Percentiles rank a stretch among this genome's conserved stretches.
phyloP scores from a whole-genome alignment of 495 filamentous ascomycete genomes.

The Hypoxylon fuscum region DNA sequence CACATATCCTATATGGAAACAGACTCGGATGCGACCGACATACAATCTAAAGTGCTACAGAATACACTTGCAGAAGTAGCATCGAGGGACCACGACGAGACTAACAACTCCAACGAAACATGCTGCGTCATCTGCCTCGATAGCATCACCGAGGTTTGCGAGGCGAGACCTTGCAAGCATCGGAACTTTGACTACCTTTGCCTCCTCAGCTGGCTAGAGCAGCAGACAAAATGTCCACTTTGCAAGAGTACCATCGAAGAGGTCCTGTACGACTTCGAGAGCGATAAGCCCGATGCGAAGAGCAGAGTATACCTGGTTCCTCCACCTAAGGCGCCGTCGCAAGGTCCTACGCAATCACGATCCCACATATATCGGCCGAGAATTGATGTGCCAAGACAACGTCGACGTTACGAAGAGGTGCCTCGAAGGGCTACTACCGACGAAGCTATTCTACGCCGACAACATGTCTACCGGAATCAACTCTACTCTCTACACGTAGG shows the following conservation, averaged over 20 bases:
- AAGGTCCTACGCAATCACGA: slow-evolving; percentile 14
- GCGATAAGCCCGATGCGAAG: slow-evolving; percentile 61
- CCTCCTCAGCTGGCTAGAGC: slow-evolving; percentile 82
- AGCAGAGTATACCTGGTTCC: slow-evolving; percentile 57
- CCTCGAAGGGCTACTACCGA: slow-evolving; percentile 47
- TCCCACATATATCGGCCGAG: slow-evolving; percentile 5
- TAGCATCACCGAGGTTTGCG: slow-evolving; percentile 72
- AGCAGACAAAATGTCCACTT: slow-evolving; percentile 77
- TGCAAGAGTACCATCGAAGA: slow-evolving; percentile 74
- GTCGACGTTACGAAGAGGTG: slow-evolving; percentile 33
- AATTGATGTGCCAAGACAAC: slow-evolving; percentile 8
- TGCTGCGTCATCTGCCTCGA: slow-evolving; percentile 81
- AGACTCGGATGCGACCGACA: slow-evolving; percentile 40
- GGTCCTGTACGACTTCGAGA: slow-evolving; percentile 72
- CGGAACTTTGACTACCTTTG: slow-evolving; percentile 85
- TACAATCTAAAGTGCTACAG: slow-evolving; percentile 55
- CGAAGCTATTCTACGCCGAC: slow-evolving; percentile 71
- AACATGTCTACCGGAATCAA: slow-evolving; percentile 77
- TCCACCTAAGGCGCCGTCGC: slow-evolving; percentile 26
- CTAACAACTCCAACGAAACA: slow-evolving; percentile 40
- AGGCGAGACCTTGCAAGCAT: slow-evolving; percentile 80
- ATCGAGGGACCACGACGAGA: slow-evolving; percentile 27
- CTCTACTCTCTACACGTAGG: slow-evolving; percentile 88
- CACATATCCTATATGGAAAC: slow-evolving; percentile 41
- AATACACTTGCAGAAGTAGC: slow-evolving; percentile 57